Base-by-base conservation (phyloP, 768 basidiomycete genomes). In the Tephrocybe sp. region DNA sequence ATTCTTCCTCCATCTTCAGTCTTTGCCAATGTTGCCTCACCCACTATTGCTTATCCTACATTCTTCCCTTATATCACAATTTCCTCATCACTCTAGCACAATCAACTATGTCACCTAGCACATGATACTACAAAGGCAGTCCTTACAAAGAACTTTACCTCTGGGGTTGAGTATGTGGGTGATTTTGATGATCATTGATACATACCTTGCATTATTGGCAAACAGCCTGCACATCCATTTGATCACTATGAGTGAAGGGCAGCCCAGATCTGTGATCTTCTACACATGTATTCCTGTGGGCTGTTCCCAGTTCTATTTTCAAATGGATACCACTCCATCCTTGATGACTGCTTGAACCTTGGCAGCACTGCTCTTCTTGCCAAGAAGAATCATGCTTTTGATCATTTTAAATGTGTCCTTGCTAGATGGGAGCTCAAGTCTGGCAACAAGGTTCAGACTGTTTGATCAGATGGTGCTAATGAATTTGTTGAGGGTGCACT, bases 201-300 rank as follows among this genome's bases (percentile, higher is more conserved):
- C 19, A 47, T 51, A 12, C 42, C 49, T 1, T 51, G 49, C 19
- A 34, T 51, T 8, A 40, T 51, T 21, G 43, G 49, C 1, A 51
- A 51, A 26, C 49, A 32, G 2, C 35, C 49, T 2, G 42, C 42
- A 11, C 27, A 9, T 11, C 50, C 44, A n/a, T 51, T 15, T 31
- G 28, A 45, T n/a, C 34, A 51, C 16, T 28, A 28, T 28, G 32
- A 37, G 18, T 13, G 21, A 4, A 31, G 22, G n/a, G 49, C 36
- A 4, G 13, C 15, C 9, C 5, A 4, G 2, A n/a, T 38, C 3
- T 44, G 42, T 30, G 42, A 44, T 2, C 27, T 51, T 1, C 26
- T 44, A 2, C 43, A 44, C 18, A 44, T 44, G 30, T 28, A 42
- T n/a, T 19, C 30, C 4, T 34, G 43, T 44, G 43, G 43, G 1